Percentiles rank a stretch among this genome's conserved stretches.
Conservation (phyloP, 1,139 yeast species). For the Sugiyamaella sp. region DNA sequence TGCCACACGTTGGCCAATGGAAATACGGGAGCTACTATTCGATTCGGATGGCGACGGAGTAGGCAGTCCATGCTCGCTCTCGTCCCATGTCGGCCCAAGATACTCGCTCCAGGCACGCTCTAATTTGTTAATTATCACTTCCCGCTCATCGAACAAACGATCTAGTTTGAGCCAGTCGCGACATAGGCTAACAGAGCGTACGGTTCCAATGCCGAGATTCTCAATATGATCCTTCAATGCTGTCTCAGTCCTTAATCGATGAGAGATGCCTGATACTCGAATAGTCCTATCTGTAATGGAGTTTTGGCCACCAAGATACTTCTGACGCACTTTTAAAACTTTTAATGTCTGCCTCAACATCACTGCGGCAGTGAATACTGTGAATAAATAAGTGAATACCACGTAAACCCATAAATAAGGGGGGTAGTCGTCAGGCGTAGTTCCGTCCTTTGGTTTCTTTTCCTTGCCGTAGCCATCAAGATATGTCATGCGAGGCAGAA, state of each 20-base stretch:
- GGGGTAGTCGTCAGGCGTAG: slow-evolving; percentile 40
- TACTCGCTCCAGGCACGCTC: slow-evolving; percentile 82
- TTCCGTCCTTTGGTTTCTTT: slow-evolving; percentile 22
- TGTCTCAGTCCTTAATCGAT: slow-evolving; percentile 68
- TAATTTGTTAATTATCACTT: slow-evolving; percentile 54
- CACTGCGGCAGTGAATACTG: slow-evolving; percentile 64
- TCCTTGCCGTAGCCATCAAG: slow-evolving; percentile 2
- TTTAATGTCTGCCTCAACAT: slow-evolving; percentile 68
- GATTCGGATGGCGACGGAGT: slow-evolving; percentile 5
- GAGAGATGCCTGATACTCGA: slow-evolving; percentile 88
- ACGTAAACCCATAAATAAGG: slow-evolving; percentile 74
- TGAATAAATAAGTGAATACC: slow-evolving; percentile 81
- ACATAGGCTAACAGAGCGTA: slow-evolving; percentile 74
- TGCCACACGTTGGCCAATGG: neutral
- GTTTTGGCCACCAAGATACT: slow-evolving; percentile 82
- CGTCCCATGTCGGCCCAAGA: slow-evolving; percentile 48
- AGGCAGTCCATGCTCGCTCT: slow-evolving; percentile 19
- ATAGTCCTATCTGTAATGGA: slow-evolving; percentile 93
- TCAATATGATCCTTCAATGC: slow-evolving; percentile 75
- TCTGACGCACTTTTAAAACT: slow-evolving; percentile 78
- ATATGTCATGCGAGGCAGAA: slow-evolving; percentile 30
- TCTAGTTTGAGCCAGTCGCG: slow-evolving; percentile 83
- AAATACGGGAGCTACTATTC: neutral
- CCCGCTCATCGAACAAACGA: slow-evolving; percentile 61
- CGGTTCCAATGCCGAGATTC: slow-evolving; percentile 75